Base-by-base conservation (phyloP, 1,139 yeast genomes). In the Lodderomyces parapsilosis region DNA sequence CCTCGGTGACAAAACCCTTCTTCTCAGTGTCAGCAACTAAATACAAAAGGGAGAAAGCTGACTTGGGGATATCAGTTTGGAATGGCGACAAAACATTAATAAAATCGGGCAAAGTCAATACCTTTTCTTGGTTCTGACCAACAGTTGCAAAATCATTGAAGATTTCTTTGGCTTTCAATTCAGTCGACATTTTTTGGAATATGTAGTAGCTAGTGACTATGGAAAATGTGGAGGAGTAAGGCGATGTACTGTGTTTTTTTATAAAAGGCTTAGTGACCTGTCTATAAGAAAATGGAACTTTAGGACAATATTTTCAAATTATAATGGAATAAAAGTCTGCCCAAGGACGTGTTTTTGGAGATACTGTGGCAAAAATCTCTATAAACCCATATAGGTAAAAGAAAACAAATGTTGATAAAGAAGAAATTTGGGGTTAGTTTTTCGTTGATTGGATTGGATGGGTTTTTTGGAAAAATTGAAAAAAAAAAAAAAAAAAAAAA, bases 11-110 rank as follows among this genome's bases (percentile, higher is more conserved):
- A 51, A 71, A 83, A 1, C 91, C 91, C 54, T 83, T 83, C 46
- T 71, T 70, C 36, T 74, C 74, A 44, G 72, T 71, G 58, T 85
- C 93, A 20, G 88, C 81, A 32, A 84, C 74, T 43, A 83, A 68
- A 55, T 81, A 85, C 43, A 85, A 76, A 48, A 85, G 60, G 2
- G 76, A 62, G 46, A 63, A 71, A 7, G 75, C 57, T 39, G 65
- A 64, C 42, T 59, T 64, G 10, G 76, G 73, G 38, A 72, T 58
- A 52, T 73, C 78, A 32, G 67, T 57, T 35, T 66, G 65, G 50
- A 70, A 71, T 10, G 78, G 78, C 17, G 76, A 62, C 48, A 73
- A 61, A 41, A 73, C 59, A 37, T 69, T 59, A 36, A 67, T 62
- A 48, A 73, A 73, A 47, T 66, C 66, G 13, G 67, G 68, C 46